Evolutionary conservation across 768 basidiomycete genomes (phyloP), one percentile per base, ranked within the genome.

Genomic region (Calocybe cyanea): DNA sequence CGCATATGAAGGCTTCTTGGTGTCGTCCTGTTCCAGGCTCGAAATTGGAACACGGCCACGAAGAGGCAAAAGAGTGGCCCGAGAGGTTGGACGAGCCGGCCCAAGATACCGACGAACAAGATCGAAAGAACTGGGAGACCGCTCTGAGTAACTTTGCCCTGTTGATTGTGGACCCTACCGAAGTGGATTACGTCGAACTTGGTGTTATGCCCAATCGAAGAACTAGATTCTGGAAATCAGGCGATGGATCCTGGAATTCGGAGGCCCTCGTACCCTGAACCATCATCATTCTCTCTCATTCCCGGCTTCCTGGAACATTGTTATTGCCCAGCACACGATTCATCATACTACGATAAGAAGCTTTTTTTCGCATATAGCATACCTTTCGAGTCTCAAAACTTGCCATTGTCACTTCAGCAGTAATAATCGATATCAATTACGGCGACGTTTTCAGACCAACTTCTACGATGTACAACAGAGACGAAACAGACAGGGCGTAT

Each of bases 121-220:
- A 66, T n/a, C 64, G 65, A 63, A 62, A 58, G 60, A 66, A 74
- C 42, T 69, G 77, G 69, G 70, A 77, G 42, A 58, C 41, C 28
- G 85, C 89, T 24, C 60, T 85, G 49, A 52, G 62, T 7, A 86
- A 87, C 56, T 92, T 90, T 53, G 80, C 85, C 14, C 60, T 92
- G 57, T 54, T 92, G 33, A 60, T 89, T 9, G 66, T 92, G 23
- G 88, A 92, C 55, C 85, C 88, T 1, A 56, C 65, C 1, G 73
- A 77, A 43, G 78, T 91, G 25, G 91, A 93, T 58, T 77, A 76
- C 64, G 57, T 83, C 13, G 85, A 86, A 57, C 54, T 92, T 23
- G 73, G 66, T 0, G 67, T 72, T 15, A 46, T 65, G 18, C 85
- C 85, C 7, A 76, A 88, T 52, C 70, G 70, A 51, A 65, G 88